Conservation (phyloP, 306 rosid genomes). For the Prunus mume region DNA sequence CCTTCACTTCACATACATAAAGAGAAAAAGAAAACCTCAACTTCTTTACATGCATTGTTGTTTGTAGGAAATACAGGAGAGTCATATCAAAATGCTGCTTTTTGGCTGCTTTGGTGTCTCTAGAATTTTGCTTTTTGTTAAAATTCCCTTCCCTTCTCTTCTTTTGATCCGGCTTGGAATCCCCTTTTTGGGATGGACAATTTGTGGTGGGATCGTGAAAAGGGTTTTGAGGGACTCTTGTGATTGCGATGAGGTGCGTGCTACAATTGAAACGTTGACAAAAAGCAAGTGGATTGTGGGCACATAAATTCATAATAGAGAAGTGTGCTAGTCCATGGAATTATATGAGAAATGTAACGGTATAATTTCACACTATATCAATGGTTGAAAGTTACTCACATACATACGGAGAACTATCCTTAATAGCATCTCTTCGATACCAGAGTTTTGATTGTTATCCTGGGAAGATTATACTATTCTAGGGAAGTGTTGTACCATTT, state of each 20-base stretch:
- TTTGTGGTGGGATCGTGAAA: slow-evolving; percentile 31
- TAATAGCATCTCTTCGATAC: too few relatives aligned
- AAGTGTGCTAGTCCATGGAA: background rate
- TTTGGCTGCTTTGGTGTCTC: slow-evolving; percentile 52
- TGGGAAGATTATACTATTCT: background rate
- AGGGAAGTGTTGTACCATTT: background rate
- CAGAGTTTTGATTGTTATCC: too few relatives aligned
- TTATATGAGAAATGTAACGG: background rate
- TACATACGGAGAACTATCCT: too few relatives aligned
- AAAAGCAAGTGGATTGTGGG: slow-evolving; percentile 15
- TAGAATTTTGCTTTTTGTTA: slow-evolving; percentile 33
- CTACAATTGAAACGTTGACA: slow-evolving; percentile 7
- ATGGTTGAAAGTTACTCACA: too few relatives aligned
- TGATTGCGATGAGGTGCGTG: background rate
- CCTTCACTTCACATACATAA: background rate
- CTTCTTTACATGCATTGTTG: slow-evolving; percentile 20
- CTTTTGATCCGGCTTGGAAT: slow-evolving; percentile 24
- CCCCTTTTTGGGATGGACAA: background rate
- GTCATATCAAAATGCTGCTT: slow-evolving; percentile 36
- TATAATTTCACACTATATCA: too few relatives aligned
- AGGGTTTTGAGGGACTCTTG: slow-evolving; percentile 21
- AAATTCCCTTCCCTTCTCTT: slow-evolving; percentile 20
- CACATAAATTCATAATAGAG: background rate
- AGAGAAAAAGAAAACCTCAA: background rate
- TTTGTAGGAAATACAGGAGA: slow-evolving; percentile 18